Conservation (phyloP, 106 monocot genomes). For the Gastrodia elata region DNA sequence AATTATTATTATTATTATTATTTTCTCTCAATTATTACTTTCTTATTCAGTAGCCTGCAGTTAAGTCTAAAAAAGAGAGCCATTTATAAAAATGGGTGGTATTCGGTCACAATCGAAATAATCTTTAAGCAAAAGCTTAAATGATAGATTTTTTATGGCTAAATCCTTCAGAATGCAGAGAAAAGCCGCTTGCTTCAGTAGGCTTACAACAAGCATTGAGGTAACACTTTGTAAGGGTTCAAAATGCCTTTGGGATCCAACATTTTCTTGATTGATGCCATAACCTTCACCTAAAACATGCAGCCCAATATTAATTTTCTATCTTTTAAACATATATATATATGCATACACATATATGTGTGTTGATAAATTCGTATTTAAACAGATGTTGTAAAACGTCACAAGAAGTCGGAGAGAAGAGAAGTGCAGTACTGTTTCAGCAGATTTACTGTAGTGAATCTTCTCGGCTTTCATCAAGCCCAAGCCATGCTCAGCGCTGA, state of each 20-base stretch:
- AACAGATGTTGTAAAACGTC: background rate
- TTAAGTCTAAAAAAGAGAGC: too few species aligned
- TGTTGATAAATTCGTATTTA: background rate
- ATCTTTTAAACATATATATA: too few species aligned
- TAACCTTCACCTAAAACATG: slow-evolving; percentile 55
- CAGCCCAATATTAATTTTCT: background rate
- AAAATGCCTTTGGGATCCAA: slow-evolving; percentile 82
- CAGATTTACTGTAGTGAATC: slow-evolving; percentile 91
- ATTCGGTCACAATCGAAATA: too few species aligned
- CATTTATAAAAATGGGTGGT: too few species aligned
- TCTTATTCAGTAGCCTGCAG: too few species aligned
- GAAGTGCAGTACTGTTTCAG: slow-evolving; percentile 47
- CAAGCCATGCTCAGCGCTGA: slow-evolving; percentile 96
- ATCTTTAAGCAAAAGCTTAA: too few species aligned
- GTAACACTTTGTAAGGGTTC: slow-evolving; percentile 93
- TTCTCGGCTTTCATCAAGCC: slow-evolving; percentile 97
- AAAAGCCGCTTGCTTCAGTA: slow-evolving; percentile 7
- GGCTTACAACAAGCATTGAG: slow-evolving; percentile 33
- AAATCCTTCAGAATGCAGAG: background rate
- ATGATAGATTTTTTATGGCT: too few species aligned
- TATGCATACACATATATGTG: background rate
- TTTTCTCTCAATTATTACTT: too few species aligned
- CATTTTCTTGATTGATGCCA: slow-evolving; percentile 78
- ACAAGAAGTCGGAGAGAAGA: too few species aligned
- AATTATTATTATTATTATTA: too few species aligned